Evolutionary conservation across 495 filamentous ascomycete species (phyloP).

Genomic region (Cetradonia linearis): DNA sequence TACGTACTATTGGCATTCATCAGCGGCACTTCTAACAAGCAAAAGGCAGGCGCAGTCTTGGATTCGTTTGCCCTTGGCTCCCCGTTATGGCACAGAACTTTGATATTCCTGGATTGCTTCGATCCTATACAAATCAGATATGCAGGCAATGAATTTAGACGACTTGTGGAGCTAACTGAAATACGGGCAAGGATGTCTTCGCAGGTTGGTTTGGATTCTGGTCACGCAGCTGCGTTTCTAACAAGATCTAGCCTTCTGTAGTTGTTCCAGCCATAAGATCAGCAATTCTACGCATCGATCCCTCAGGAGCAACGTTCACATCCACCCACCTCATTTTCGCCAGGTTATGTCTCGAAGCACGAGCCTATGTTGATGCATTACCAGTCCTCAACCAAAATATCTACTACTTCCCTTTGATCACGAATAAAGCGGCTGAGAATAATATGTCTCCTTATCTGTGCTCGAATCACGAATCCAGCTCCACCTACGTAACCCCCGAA

Average conservation of each 20-base stretch:
- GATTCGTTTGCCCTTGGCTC: slow-evolving; percentile 29
- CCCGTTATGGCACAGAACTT: slow-evolving; percentile 39
- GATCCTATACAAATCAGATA: slow-evolving; percentile 53
- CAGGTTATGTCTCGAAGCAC: slow-evolving; percentile 47
- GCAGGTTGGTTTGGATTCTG: slow-evolving; percentile 31
- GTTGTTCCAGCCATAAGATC: slow-evolving; percentile 51
- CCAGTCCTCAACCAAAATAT: slow-evolving; percentile 60
- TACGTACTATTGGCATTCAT: slow-evolving; percentile 33
- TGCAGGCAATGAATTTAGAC: slow-evolving; percentile 42
- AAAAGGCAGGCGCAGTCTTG: slow-evolving; percentile 23
- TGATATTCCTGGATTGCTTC: slow-evolving; percentile 42
- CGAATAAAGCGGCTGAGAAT: slow-evolving; percentile 15
- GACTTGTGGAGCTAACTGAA: slow-evolving; percentile 41
- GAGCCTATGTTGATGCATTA: slow-evolving; percentile 45
- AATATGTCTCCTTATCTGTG: slow-evolving; percentile 23
- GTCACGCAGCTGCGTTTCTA: background rate
- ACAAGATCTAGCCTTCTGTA: slow-evolving; percentile 40
- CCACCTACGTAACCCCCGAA: slow-evolving; percentile 44
- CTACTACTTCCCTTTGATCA: slow-evolving; percentile 48
- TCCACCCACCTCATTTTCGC: slow-evolving; percentile 52
- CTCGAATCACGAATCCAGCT: slow-evolving; percentile 28
- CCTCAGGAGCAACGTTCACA: slow-evolving; percentile 60
- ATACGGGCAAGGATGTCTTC: slow-evolving; percentile 32
- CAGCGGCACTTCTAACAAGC: slow-evolving; percentile 19
- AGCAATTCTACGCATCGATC: slow-evolving; percentile 64